Base-by-base conservation (phyloP, 148 eudicot genomes). In the Talinum fruticosum region DNA sequence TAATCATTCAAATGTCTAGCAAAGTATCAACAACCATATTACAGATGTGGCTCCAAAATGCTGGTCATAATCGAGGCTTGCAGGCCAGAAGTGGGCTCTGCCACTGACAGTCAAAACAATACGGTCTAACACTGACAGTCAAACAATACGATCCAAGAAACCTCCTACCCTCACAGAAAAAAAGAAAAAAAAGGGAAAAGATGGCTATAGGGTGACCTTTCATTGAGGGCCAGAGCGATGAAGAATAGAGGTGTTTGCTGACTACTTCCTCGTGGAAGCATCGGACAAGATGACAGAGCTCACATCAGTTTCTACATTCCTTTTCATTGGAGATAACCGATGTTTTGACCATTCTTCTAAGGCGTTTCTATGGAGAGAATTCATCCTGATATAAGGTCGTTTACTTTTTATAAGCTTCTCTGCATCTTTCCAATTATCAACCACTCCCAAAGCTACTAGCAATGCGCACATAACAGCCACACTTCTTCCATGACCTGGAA, bases 291-390 rank as follows among this genome's bases (percentile, higher is more conserved):
- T 73, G 53, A 81, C 82, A 38, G 85, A 76, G 65, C 79, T 37
- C 73, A 57, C 74, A 59, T 72, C 30, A 67, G 76, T 10, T 73
- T 67, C 70, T 41, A 35, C 3, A 6, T 54, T 24, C 59, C 76
- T 82, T 75, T 79, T 87, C 29, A 84, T 72, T 61, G 93, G 73
- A 80, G 98, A 90, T 76, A 94, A 75, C 26, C 88, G 85, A 78
- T 92, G 78, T 82, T 89, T 88, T 28, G 93, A 87, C 98, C 98
- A 94, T 84, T 94, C 97, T 30, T 92, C 94, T 85, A 94, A 84
- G 72, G 96, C 95, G 69, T 84, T 79, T 10, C 90, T 89, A 47
- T 94, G 98, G 23, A 94, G 96, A 68, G 87, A 76, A 73, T 94
- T 92, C 92, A 94, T 90, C 7, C 87, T 82, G 69, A 94, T 94